A percentile compares a stretch with the other conserved stretches of the same genome.
Conservation (phyloP, 805 yeast genomes). For the Wickerhamiella occidentalis region DNA sequence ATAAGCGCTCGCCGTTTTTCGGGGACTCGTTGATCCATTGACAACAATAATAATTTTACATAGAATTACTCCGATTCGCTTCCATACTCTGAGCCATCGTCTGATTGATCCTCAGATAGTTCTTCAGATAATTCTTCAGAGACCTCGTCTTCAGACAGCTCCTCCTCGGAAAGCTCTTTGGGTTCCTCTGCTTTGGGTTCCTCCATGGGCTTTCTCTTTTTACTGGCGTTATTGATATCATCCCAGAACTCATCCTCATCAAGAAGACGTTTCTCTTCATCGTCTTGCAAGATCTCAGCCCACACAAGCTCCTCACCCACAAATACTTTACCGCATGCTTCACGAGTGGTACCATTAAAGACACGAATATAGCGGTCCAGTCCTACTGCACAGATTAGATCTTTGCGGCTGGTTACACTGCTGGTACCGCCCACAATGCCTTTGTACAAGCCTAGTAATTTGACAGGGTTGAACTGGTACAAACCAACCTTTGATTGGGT, state of each 20-base stretch:
- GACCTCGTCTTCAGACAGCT: constrained; percentile 12
- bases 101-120: neutral
- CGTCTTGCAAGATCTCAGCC: constrained; percentile 39
- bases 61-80: neutral
- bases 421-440: constrained; percentile 69
- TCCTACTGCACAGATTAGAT: constrained; percentile 61
- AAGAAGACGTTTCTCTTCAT: constrained; percentile 22
- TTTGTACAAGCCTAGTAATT: constrained; percentile 54
- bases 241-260: constrained; percentile 34
- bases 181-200: neutral
- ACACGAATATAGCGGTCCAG: constrained; percentile 78
- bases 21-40: neutral
- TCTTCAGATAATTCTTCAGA: neutral
- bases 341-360: constrained; percentile 49
- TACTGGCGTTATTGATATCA: constrained; percentile 21
- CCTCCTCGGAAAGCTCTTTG: constrained; percentile 8
- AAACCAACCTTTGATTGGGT: constrained; percentile 50
- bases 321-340: constrained; percentile 57
- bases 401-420: constrained; percentile 22
- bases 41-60: neutral
- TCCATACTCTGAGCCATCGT: neutral
- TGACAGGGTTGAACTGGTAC: constrained; percentile 17
- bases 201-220: neutral
- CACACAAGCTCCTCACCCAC: constrained; percentile 57
- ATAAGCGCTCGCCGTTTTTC: neutral